These are phyloP conservation scores for Globisporangium perplexum DNA, from an alignment of 352 stramenopile genomes.

Conservation along the genomic window DNA sequence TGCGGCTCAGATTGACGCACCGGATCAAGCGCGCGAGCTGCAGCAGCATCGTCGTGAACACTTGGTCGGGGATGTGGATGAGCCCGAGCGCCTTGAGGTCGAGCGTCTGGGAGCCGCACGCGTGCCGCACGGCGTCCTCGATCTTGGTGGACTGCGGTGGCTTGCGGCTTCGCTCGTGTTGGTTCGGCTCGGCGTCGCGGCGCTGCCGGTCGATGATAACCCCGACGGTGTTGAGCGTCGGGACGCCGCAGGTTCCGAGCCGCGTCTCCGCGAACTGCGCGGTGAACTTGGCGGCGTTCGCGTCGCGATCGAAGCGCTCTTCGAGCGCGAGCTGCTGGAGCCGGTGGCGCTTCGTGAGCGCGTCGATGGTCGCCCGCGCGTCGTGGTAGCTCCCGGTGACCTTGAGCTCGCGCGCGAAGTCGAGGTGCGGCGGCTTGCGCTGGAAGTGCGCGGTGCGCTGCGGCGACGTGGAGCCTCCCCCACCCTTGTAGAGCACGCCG, in stretches of 20 bases:
- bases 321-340: constrained; percentile 44
- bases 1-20: constrained; percentile 62
- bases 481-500: constrained; percentile 41
- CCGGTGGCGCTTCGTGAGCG: constrained; percentile 40
- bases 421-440: constrained; percentile 50
- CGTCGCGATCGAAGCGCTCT: constrained; percentile 40
- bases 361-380: constrained; percentile 40
- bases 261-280: constrained; percentile 51
- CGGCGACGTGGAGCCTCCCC: constrained; percentile 1
- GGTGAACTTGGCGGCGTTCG: constrained; percentile 32
- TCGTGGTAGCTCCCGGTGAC: constrained; percentile 36
- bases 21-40: constrained; percentile 57
- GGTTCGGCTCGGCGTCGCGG: constrained; percentile 4
- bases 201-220: constrained; percentile 50
- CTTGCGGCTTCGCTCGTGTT: not conserved
- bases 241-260: constrained; percentile 50
- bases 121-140: constrained; percentile 32
- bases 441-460: constrained; percentile 21
- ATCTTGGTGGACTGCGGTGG: constrained; percentile 14
- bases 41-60: constrained; percentile 58
- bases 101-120: constrained; percentile 48
- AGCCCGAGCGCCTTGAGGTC: constrained; percentile 66
- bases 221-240: constrained; percentile 60
- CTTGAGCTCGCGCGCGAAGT: constrained; percentile 46
- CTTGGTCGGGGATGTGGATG: constrained; percentile 42